phyloP scores from a whole-genome alignment of 2,329 filamentous ascomycete genomes.

The Claviceps sp. region DNA sequence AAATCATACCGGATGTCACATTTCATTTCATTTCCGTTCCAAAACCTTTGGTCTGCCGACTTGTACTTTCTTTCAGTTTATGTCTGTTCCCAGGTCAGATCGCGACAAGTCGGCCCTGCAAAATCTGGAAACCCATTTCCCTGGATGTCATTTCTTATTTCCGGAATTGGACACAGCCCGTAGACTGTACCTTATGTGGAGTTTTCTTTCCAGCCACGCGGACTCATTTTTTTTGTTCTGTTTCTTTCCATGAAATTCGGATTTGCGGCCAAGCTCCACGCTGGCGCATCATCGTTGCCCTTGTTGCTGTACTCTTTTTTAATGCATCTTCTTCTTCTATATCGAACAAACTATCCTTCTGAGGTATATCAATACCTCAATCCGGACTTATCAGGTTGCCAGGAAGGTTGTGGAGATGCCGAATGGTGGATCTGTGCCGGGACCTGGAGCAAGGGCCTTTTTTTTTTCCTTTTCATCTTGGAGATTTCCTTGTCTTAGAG shows the following conservation, averaged over 20 bases:
- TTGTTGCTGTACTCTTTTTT: not conserved
- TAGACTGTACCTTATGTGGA: conserved; percentile 5
- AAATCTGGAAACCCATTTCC: not conserved
- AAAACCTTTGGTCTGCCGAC: no score
- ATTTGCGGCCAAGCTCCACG: not conserved
- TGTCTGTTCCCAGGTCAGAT: not conserved
- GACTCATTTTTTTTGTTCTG: conserved; percentile 4
- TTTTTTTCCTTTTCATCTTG: conserved; percentile 4
- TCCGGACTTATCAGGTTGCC: conserved; percentile 9
- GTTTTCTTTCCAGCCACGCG: conserved; percentile 4
- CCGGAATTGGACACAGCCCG: conserved; percentile 5
- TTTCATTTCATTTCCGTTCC: no score
- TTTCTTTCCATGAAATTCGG: not conserved
- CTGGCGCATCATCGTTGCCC: not conserved
- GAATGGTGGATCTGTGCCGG: conserved; percentile 19
- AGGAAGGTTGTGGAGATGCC: not conserved
- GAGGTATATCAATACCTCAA: no score
- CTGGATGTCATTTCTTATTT: not conserved
- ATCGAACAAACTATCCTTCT: not conserved
- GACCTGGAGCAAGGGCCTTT: conserved; percentile 15
- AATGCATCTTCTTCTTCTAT: not conserved
- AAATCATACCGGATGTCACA: no score
- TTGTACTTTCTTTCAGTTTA: not conserved
- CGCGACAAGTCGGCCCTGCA: not conserved
- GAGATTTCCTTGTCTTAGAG: conserved; percentile 16